These are phyloP conservation scores for Trametopsis cervina DNA, from an alignment of 768 basidiomycete genomes.

Conservation along the genomic window DNA sequence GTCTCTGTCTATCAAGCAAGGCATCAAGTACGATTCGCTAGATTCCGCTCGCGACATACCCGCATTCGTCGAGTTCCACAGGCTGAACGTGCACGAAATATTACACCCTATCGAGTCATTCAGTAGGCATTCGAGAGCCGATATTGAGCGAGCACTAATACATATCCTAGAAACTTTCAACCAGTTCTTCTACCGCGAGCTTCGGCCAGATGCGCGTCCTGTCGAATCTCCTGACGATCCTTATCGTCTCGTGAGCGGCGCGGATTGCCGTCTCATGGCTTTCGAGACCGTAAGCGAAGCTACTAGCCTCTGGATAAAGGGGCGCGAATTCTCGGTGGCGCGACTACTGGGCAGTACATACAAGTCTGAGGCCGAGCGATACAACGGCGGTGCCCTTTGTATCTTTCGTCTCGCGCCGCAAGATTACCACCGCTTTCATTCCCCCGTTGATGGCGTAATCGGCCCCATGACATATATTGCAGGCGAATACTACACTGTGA, in stretches of 20 bases:
- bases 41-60: slow-evolving; percentile 82
- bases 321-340: slow-evolving; percentile 81
- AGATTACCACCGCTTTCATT: slow-evolving; percentile 94
- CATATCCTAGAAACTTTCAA: slow-evolving; percentile 71
- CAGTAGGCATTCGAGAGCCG: too few species aligned
- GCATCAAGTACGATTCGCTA: slow-evolving; percentile 84
- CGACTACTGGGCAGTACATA: slow-evolving; percentile 78
- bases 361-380: slow-evolving; percentile 60
- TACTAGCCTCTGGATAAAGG: slow-evolving; percentile 93
- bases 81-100: slow-evolving; percentile 77
- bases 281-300: slow-evolving; percentile 85
- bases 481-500: slow-evolving; percentile 97
- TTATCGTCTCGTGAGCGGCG: slow-evolving; percentile 75
- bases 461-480: slow-evolving; percentile 77
- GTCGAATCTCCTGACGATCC: slow-evolving; percentile 68
- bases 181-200: slow-evolving; percentile 87
- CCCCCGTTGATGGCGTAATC: slow-evolving; percentile 77
- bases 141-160: too few species aligned
- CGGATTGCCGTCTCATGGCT: slow-evolving; percentile 94
- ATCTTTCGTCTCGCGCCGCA: slow-evolving; percentile 93
- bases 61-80: slow-evolving; percentile 85
- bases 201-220: slow-evolving; percentile 78
- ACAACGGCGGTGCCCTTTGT: slow-evolving; percentile 72
- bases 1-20: slow-evolving; percentile 90
- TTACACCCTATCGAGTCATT: slow-evolving; percentile 78